Base-by-base conservation (phyloP, 2,329 filamentous ascomycete species). In the Colletotrichum horii region DNA sequence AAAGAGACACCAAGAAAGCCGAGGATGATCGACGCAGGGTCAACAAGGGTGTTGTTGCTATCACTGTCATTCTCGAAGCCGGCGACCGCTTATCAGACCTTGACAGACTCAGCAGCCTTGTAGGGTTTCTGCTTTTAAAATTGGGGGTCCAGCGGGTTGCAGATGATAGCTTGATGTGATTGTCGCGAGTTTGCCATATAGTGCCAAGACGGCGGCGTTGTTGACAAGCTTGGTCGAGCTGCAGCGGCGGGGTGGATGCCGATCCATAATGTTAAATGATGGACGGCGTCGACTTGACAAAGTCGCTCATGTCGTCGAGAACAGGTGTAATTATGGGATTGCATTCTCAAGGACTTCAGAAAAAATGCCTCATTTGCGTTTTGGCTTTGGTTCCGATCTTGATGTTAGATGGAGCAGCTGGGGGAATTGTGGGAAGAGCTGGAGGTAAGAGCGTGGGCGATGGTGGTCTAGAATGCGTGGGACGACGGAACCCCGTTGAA, bases 211-310 rank as follows among this genome's bases (percentile, higher is more conserved):
- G 19, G 26, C 69, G 43, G 26, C 28, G 34, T 56, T 11, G 22
- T 66, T 38, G 32, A 75, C 72, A 56, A 72, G 72, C 55, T 38
- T 62, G 68, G 56, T 48, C 43, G 73, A 62, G 62, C 68, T 60
- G 52, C 24, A 34, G 43, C 32, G 30, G 38, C 56, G 32, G 56
- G 19, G 72, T 73, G 73, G 73, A 60, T 75, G 56, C 62, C 19
- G 32, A 58, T 64, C 64, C 73, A 68, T 72, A 67, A 68, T 58
- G 32, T 74, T 66, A 43, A 73, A 75, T 73, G 73, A 75, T 73
- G 64, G n/a, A 48, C 26, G 43, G 34, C 36, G 19, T 48, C 55
- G n/a, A 19, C 24, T 24, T 28, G 55, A 73, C 34, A 58, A 48
- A 72, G 73, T 68, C 70, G 56, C 62, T 52, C 64, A 32, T 11